Evolutionary conservation across 768 basidiomycete genomes (phyloP), one percentile per base, ranked within the genome.

Genomic region (Suillus brevipes): DNA sequence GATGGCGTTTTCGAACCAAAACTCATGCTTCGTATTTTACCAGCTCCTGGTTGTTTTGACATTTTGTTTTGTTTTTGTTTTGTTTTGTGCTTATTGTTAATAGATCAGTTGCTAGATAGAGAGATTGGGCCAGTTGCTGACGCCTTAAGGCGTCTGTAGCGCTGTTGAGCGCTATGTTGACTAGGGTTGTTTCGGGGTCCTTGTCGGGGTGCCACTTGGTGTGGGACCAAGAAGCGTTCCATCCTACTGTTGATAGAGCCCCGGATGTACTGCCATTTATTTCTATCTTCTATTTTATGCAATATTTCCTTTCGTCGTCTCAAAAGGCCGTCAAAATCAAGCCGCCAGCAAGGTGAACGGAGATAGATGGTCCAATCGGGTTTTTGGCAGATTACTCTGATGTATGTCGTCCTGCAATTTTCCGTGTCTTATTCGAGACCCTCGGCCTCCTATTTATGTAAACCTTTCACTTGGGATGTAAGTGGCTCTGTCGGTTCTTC

Each of bases 401-500:
- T 53, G 18, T 9, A 53, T 31, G 10, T 20, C 18, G 28, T 53
- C 18, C 34, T n/a, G 20, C 20, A 36, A 55, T n/a, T 34, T 36
- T 34, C 31, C 34, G 10, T 20, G 5, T 31, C 31, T 34, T 31
- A 10, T 55, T 55, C 10, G 53, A 55, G 10, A 55, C 34, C 31
- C 53, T 36, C 53, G 31, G 20, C 20, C 53, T 34, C 53, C 53
- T 55, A 18, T 55, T 36, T 55, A 36, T 36, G 53, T n/a, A 55
- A 49, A n/a, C 20, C 12, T 55, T n/a, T 20, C 53, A n/a, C 53
- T 36, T n/a, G 31, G 28, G 16, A 31, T 25, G 28, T 14, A 28
- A 31, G 53, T n/a, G 31, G 12, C 34, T n/a, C 31, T 37, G 34
- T 55, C 34, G 20, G 53, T 55, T 20, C 53, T 34, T 55, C 34